These are phyloP conservation scores for Oryza meridionalis DNA, from an alignment of 176 grass and related monocot species.

Conservation along the genomic window DNA sequence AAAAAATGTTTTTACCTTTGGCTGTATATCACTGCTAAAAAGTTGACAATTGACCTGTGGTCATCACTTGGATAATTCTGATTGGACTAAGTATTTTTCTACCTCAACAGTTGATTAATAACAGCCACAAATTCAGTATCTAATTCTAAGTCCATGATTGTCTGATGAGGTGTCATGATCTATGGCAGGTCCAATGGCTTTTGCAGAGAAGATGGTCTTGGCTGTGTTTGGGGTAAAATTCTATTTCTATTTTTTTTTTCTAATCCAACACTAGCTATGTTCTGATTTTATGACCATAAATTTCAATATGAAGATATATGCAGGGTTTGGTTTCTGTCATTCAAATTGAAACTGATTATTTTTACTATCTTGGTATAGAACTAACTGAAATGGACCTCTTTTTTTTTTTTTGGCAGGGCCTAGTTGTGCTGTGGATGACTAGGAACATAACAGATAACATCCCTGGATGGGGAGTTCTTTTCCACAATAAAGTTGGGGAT, in stretches of 20 bases:
- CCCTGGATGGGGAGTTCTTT: constrained; percentile 85
- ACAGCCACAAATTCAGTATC: constrained; percentile 1
- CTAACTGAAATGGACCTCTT: background rate
- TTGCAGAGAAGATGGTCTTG: constrained; percentile 94
- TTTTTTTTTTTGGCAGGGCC: constrained; percentile 45
- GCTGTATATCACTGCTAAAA: background rate
- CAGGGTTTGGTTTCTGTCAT: background rate
- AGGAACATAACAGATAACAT: constrained; percentile 74
- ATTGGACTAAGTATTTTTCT: background rate
- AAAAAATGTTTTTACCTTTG: background rate
- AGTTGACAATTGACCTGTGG: background rate
- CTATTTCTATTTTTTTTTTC: background rate
- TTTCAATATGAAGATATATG: background rate
- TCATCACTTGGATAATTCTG: background rate
- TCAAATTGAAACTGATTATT: background rate
- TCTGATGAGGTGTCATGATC: constrained; percentile 15
- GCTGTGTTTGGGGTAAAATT: constrained; percentile 81
- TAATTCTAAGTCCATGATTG: background rate
- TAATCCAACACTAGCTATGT: background rate
- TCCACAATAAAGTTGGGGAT: constrained; percentile 75
- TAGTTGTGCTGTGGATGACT: constrained; percentile 89
- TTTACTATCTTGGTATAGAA: background rate
- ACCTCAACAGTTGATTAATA: background rate
- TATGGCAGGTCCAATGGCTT: constrained; percentile 77
- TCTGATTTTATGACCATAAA: background rate